Evolutionary conservation across 306 rosid genomes (phyloP).

Genomic region (Dryas drummondii): DNA sequence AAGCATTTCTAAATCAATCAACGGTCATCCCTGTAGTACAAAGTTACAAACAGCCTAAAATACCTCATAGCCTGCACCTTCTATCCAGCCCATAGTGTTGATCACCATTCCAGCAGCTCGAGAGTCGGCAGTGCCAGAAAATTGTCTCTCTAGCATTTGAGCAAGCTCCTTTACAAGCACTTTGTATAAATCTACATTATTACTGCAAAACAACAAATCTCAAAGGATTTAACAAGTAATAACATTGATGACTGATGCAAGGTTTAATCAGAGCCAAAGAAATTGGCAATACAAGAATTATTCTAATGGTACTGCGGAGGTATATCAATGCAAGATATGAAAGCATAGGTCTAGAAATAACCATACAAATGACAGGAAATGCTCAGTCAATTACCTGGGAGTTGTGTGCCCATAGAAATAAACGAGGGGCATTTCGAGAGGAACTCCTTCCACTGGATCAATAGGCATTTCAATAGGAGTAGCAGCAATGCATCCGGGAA

Average conservation of each 20-base stretch:
- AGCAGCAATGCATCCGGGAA: constrained; percentile 92
- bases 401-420: constrained; percentile 83
- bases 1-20: constrained; percentile 4
- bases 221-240: constrained; percentile 20
- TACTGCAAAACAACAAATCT: constrained; percentile 40
- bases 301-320: background rate
- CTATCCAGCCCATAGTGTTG: constrained; percentile 99
- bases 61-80: constrained; percentile 96
- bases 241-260: constrained; percentile 15
- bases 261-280: background rate
- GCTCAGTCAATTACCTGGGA: constrained; percentile 54
- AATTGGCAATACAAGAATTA: background rate
- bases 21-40: background rate
- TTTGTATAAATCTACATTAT: constrained; percentile 82
- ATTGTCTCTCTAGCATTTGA: constrained; percentile 76
- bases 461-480: constrained; percentile 97
- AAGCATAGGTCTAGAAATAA: constrained; percentile 1
- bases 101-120: constrained; percentile 97
- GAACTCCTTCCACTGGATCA: constrained; percentile 90
- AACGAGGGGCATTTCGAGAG: constrained; percentile 93
- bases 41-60: background rate
- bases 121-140: constrained; percentile 79
- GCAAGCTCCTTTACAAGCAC: constrained; percentile 90
- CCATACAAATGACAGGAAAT: background rate
- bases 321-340: background rate